Evolutionary conservation across 371 early-diverging fungal genomes (phyloP).

Genomic region (Mortierella sp.): DNA sequence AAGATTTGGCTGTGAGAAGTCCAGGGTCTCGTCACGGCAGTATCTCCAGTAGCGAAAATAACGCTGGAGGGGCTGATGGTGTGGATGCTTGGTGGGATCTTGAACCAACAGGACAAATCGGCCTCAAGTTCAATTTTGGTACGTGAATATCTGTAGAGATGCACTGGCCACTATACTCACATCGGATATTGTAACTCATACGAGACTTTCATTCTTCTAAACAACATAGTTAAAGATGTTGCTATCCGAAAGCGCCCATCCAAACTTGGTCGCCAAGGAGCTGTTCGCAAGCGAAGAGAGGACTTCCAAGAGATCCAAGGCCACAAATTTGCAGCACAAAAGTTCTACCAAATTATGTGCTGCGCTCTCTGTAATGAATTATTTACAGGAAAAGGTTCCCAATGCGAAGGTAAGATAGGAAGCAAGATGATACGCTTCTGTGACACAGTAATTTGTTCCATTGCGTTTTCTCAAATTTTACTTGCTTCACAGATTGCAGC

Average conservation of each 20-base stretch:
- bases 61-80: conserved; percentile 55
- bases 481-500: conserved; percentile 72
- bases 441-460: not conserved
- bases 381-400: conserved; percentile 84
- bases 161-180: not conserved
- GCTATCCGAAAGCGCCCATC: conserved; percentile 64
- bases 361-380: conserved; percentile 93
- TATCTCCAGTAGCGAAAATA: conserved; percentile 9
- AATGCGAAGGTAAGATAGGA: conserved; percentile 73
- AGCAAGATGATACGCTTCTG: not conserved
- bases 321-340: conserved; percentile 86
- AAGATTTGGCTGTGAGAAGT: conserved; percentile 40
- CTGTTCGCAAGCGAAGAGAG: conserved; percentile 86
- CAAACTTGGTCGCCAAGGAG: conserved; percentile 83
- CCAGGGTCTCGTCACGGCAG: conserved; percentile 20
- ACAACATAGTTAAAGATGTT: conserved; percentile 46
- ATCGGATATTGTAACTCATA: not conserved
- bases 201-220: not conserved
- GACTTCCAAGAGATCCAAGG: conserved; percentile 81
- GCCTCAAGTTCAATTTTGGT: conserved; percentile 79
- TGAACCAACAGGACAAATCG: conserved; percentile 90
- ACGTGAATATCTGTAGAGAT: not conserved
- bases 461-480: not conserved
- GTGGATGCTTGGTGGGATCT: conserved; percentile 87
- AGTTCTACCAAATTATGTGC: conserved; percentile 90